These are phyloP conservation scores for Penstemon newberryi DNA, from an alignment of 257 asterid species.

Conservation along the genomic window DNA sequence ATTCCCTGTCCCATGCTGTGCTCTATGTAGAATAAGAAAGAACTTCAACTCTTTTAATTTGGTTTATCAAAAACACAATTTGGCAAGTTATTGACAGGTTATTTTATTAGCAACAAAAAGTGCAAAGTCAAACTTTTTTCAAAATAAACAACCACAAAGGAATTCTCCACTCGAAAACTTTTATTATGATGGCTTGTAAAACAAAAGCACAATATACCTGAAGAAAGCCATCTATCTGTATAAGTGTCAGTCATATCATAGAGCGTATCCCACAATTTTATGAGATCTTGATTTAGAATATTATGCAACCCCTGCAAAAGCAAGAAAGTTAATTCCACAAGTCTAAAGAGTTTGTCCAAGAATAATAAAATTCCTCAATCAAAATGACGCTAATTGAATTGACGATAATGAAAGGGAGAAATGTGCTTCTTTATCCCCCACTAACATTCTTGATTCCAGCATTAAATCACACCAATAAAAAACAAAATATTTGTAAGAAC, in stretches of 20 bases:
- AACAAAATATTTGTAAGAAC: neutral
- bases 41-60: neutral
- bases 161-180: constrained; percentile 19
- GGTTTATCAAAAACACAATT: neutral
- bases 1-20: neutral
- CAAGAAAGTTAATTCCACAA: neutral
- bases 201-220: constrained; percentile 51
- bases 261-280: constrained; percentile 63
- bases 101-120: neutral
- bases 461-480: constrained; percentile 2
- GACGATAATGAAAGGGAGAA: constrained; percentile 9
- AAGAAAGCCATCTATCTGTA: constrained; percentile 86
- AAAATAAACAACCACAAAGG: neutral
- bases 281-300: constrained; percentile 57
- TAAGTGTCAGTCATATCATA: constrained; percentile 73
- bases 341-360: neutral
- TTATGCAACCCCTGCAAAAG: constrained; percentile 64
- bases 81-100: neutral
- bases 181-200: constrained; percentile 16
- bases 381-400: constrained; percentile 16
- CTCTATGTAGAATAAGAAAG: constrained; percentile 1
- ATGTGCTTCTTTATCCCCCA: neutral
- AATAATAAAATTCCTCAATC: constrained; percentile 4
- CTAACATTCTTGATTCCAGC: neutral
- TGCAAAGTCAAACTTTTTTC: constrained; percentile 1